Percentiles rank a stretch among this genome's conserved stretches.
phyloP scores from a whole-genome alignment of 495 filamentous ascomycete genomes.

The Penicillium subrubescens region DNA sequence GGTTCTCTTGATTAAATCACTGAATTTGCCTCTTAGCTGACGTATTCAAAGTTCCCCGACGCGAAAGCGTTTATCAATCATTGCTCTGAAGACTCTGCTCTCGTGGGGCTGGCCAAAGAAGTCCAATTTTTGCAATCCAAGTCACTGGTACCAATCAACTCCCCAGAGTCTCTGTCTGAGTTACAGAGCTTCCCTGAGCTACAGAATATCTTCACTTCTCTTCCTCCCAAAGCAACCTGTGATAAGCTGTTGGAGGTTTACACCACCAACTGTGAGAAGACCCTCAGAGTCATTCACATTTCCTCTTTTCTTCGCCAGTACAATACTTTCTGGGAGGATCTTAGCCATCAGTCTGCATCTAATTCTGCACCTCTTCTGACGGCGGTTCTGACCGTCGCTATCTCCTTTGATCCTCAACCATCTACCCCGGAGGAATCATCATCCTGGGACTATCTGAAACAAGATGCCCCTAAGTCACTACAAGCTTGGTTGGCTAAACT shows the following conservation, averaged over 20 bases:
- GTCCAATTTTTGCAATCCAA: slow-evolving; percentile 34
- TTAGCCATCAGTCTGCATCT: slow-evolving; percentile 10
- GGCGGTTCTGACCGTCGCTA: slow-evolving; percentile 18
- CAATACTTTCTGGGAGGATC: slow-evolving; percentile 19
- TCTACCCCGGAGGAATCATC: slow-evolving; percentile 36
- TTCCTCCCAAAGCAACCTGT: slow-evolving; percentile 27
- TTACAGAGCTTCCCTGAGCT: slow-evolving; percentile 22
- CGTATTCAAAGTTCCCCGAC: slow-evolving; percentile 21
- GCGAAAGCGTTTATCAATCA: slow-evolving; percentile 29
- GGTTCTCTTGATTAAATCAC: background rate
- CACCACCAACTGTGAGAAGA: slow-evolving; percentile 26
- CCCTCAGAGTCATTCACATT: slow-evolving; percentile 28
- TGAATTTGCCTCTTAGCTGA: background rate
- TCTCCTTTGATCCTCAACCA: slow-evolving; percentile 27
- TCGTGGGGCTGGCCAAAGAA: slow-evolving; percentile 29
- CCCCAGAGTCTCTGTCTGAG: slow-evolving; percentile 23
- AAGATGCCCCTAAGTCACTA: slow-evolving; percentile 24
- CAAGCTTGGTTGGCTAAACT: slow-evolving; percentile 38
- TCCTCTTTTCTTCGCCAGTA: slow-evolving; percentile 30
- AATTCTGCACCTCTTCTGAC: slow-evolving; percentile 26
- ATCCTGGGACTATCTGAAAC: slow-evolving; percentile 35
- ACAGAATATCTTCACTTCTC: slow-evolving; percentile 8
- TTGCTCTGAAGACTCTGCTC: slow-evolving; percentile 17
- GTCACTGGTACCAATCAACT: slow-evolving; percentile 7
- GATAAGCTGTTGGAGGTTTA: slow-evolving; percentile 29